Base-by-base conservation (phyloP, 1,139 yeast genomes). In the Dujonia santamariae region DNA sequence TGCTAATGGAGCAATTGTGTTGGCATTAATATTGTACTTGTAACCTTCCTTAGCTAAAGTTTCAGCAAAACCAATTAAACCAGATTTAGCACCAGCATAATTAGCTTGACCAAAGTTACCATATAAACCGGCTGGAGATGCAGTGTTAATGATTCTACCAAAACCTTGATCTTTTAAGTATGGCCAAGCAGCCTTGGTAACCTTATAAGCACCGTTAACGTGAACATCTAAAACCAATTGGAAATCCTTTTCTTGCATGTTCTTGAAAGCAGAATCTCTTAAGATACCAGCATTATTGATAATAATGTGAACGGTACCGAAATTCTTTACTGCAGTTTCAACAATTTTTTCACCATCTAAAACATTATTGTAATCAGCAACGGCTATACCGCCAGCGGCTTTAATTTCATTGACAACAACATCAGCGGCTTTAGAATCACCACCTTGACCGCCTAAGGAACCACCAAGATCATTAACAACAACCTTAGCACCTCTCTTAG, bases 91-190 rank as follows among this genome's bases (percentile, higher is more conserved):
- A 28, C 96, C 94, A 2, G 96, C 80, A 65, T 92, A 92, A 67
- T 92, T 92, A 32, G 96, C 79, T 63, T 92, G 98, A 37, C 98
- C 98, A 63, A 88, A 92, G 67, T 88, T 88, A 47, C 98, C 98
- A 58, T 85, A 92, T 46, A 92, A 72, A 25, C 97, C 97, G 32
- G 97, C 97, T 19, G 97, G 97, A 5, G 97, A 88, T 30, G 96
- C 80, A 15, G 97, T 90, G 71, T 87, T 90, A 52, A 92, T 65
- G 50, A 92, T 75, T 52, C 97, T 75, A 46, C 98, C 98, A 55
- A 68, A 92, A 44, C 77, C 75, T 62, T 92, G 97, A 50, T 85
- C 67, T 54, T 79, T 79, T 69, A 92, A 78, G 56, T 84, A 72
- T 17, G 95, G 92, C 97, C 97, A 92, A 30, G 96, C 96, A 22